phyloP scores from a whole-genome alignment of 1,284 basidiomycete genomes.

The Apiotrichum montevideense region DNA sequence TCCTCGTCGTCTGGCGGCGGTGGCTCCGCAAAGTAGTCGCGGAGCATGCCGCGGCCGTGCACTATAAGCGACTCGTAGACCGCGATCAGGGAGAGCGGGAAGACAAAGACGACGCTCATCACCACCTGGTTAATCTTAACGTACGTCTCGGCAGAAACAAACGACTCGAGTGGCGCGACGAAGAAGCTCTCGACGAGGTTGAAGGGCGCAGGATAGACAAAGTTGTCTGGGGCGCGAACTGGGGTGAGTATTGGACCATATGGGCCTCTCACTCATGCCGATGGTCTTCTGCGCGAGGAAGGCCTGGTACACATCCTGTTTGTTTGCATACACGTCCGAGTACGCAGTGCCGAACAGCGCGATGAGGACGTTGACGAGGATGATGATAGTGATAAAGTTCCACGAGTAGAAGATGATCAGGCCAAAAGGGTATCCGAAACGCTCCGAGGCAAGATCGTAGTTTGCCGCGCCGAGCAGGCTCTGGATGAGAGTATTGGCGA shows the following conservation, averaged over 20 bases:
- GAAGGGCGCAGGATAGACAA: constrained; percentile 51
- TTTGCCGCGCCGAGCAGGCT: constrained; percentile 74
- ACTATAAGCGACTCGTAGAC: constrained; percentile 62
- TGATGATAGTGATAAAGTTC: constrained; percentile 76
- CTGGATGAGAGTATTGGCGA: constrained; percentile 71
- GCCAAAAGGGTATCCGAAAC: constrained; percentile 56
- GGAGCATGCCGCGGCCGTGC: constrained; percentile 52
- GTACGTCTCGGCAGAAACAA: constrained; percentile 15
- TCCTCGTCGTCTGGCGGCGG: constrained; percentile 58
- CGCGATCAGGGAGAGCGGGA: constrained; percentile 68
- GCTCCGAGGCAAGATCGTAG: constrained; percentile 58
- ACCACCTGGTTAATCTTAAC: constrained; percentile 64
- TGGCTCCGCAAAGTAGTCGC: constrained; percentile 57
- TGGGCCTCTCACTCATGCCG: constrained; percentile 51
- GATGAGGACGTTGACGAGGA: constrained; percentile 89
- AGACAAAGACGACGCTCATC: constrained; percentile 70
- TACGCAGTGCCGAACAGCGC: constrained; percentile 90
- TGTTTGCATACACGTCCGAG: constrained; percentile 58
- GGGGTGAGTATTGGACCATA: constrained; percentile 51
- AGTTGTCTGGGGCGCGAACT: constrained; percentile 53
- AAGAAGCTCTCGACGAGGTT: constrained; percentile 61
- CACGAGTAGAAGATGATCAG: constrained; percentile 79
- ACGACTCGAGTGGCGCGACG: constrained; percentile 19
- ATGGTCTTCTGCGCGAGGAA: constrained; percentile 84
- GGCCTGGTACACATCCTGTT: constrained; percentile 55